phyloP scores from a whole-genome alignment of 306 rosid genomes.

The Echinosophora koreensis region DNA sequence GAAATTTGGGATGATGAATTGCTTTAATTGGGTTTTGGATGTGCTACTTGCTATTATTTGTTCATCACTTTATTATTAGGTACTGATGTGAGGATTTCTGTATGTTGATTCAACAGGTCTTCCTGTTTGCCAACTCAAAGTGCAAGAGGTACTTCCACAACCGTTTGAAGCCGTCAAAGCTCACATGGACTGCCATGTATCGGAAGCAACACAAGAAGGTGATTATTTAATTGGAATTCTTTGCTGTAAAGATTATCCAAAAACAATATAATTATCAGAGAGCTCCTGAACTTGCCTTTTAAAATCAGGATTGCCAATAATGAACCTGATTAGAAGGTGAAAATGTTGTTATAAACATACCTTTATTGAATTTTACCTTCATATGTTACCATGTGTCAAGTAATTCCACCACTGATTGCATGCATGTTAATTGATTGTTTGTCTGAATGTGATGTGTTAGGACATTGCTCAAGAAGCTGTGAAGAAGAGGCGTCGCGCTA shows the following conservation, averaged over 20 bases:
- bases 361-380: not conserved
- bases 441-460: constrained; percentile 22
- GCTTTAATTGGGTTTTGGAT: not conserved
- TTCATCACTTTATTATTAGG: too few species aligned
- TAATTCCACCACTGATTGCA: not conserved
- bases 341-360: not conserved
- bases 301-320: too few species aligned
- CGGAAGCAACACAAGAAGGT: too few species aligned
- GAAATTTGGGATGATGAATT: not conserved
- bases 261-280: not conserved
- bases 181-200: too few species aligned
- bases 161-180: too few species aligned
- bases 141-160: too few species aligned
- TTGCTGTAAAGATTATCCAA: not conserved
- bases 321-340: not conserved
- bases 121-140: too few species aligned
- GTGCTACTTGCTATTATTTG: not conserved
- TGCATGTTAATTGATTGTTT: not conserved
- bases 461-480: too few species aligned
- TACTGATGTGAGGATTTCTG: too few species aligned
- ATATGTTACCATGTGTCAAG: not conserved
- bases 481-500: too few species aligned
- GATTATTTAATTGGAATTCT: not conserved
- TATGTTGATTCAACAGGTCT: too few species aligned
- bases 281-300: not conserved